These are phyloP conservation scores for Boletales sp. DNA, from an alignment of 768 basidiomycete genomes.

Conservation along the genomic window DNA sequence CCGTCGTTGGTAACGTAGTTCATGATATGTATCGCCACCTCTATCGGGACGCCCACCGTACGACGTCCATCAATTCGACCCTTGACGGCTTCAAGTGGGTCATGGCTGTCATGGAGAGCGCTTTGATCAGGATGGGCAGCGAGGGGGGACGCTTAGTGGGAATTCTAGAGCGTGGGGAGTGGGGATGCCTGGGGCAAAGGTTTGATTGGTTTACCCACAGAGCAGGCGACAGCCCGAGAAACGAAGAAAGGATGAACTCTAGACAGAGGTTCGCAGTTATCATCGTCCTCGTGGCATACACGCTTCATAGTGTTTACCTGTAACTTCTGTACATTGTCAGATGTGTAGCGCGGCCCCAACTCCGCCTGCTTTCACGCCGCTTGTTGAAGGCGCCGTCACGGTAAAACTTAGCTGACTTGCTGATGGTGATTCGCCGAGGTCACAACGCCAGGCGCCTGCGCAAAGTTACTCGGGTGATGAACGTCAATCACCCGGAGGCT, in stretches of 20 bases:
- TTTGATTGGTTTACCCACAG: constrained; percentile 58
- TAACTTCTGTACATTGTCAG: neutral
- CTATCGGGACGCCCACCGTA: constrained; percentile 37
- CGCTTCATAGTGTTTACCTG: neutral
- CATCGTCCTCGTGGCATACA: constrained; percentile 4
- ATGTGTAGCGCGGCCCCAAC: too few species aligned
- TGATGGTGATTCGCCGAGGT: too few species aligned
- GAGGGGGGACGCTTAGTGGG: constrained; percentile 49
- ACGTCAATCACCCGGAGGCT: too few species aligned
- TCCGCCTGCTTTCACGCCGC: too few species aligned
- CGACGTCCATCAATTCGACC: constrained; percentile 31
- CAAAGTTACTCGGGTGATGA: too few species aligned
- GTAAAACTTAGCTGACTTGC: too few species aligned
- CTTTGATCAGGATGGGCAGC: constrained; percentile 47
- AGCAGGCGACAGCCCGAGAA: constrained; percentile 35
- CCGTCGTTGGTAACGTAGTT: constrained; percentile 38
- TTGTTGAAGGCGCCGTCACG: too few species aligned
- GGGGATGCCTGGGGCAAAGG: constrained; percentile 32
- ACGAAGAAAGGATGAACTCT: constrained; percentile 44
- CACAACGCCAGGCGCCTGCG: too few species aligned
- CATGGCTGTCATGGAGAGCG: constrained; percentile 45
- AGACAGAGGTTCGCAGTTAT: constrained; percentile 30
- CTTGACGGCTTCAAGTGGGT: constrained; percentile 36
- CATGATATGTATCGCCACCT: constrained; percentile 52
- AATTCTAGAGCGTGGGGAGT: constrained; percentile 42